Conservation (phyloP, 164 flowering plant species). For the Stephania japonica region DNA sequence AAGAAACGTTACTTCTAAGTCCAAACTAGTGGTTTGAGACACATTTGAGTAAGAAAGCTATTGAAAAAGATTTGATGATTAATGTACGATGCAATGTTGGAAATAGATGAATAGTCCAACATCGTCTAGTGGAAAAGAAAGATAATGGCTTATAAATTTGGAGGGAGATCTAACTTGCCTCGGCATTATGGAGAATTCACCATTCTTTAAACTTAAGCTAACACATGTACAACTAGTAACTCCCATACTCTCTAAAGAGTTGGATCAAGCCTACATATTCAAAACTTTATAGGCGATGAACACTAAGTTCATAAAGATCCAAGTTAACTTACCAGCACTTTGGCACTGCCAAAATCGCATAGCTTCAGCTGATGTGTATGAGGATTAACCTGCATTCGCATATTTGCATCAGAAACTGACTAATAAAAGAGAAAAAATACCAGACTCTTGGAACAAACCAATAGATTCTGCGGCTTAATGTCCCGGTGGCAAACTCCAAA, state of each 20-base stretch:
- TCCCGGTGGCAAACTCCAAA: conserved; percentile 77
- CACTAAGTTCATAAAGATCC: neutral
- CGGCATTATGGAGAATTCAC: no score
- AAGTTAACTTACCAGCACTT: conserved; percentile 56
- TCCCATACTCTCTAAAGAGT: no score
- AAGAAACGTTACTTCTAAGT: neutral
- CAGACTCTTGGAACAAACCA: conserved; percentile 36
- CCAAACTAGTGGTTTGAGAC: neutral
- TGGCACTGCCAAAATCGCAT: conserved; percentile 93
- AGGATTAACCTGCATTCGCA: conserved; percentile 65
- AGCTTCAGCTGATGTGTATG: conserved; percentile 82
- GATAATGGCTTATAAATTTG: no score
- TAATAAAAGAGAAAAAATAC: neutral
- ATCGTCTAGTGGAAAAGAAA: no score
- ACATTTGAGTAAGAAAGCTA: neutral
- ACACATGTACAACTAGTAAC: no score
- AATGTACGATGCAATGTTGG: neutral
- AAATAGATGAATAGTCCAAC: no score
- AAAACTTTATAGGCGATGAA: neutral
- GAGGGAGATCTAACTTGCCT: no score
- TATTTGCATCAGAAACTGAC: neutral
- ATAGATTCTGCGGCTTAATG: conserved; percentile 73
- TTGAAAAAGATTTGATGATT: neutral
- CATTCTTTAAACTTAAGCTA: no score
- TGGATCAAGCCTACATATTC: no score